These are phyloP conservation scores for Alternaria rosae DNA, from an alignment of 2,329 filamentous ascomycete genomes.

Conservation along the genomic window DNA sequence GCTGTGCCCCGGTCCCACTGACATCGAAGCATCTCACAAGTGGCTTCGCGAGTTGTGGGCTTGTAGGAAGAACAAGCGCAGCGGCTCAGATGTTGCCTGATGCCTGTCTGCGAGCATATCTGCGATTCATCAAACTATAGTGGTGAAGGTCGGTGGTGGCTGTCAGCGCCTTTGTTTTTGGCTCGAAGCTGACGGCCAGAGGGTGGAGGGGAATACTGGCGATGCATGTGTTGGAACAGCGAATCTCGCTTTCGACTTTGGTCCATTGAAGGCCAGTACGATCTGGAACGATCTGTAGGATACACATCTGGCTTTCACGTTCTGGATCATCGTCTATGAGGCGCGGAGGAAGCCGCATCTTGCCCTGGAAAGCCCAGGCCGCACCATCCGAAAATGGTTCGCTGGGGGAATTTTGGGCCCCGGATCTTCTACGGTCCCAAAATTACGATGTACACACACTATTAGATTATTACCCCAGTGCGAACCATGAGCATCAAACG, in stretches of 20 bases:
- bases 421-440: neutral
- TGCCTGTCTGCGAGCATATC: neutral
- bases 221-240: neutral
- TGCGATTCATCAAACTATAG: neutral
- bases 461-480: conserved; percentile 4
- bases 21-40: conserved; percentile 29
- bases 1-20: conserved; percentile 32
- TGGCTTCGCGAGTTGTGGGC: conserved; percentile 33
- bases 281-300: conserved; percentile 9
- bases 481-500: conserved; percentile 1
- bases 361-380: neutral
- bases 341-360: neutral
- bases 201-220: neutral
- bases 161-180: conserved; percentile 8
- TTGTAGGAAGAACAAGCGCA: conserved; percentile 29
- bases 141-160: neutral
- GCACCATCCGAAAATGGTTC: neutral
- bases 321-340: neutral
- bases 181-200: conserved; percentile 2
- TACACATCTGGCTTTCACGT: neutral
- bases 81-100: conserved; percentile 19
- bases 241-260: conserved; percentile 1
- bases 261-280: neutral
- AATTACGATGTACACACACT: conserved; percentile 1
- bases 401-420: conserved; percentile 1